Percentiles rank a stretch among this genome's conserved stretches.
These are phyloP conservation scores for Cystoisospora suis DNA, from an alignment of 169 alveolate genomes.

Conservation along the genomic window DNA sequence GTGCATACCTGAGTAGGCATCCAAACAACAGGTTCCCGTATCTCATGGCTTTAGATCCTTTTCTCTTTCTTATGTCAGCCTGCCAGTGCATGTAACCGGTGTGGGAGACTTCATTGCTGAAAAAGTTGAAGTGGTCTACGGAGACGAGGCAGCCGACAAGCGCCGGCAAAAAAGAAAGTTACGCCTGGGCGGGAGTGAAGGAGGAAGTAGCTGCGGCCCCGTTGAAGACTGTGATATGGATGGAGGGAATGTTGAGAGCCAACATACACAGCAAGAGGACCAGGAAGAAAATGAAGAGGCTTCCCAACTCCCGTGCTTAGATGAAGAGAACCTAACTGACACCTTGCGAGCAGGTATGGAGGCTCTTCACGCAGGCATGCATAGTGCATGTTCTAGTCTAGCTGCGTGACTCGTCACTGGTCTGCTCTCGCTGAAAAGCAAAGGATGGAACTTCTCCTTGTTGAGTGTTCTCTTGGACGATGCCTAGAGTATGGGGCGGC, in stretches of 20 bases:
- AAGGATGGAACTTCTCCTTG: too few species aligned
- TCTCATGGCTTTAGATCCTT: too few species aligned
- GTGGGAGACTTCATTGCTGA: constrained; percentile 66
- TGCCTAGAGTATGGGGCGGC: too few species aligned
- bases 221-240: background rate
- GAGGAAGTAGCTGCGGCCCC: background rate
- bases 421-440: too few species aligned
- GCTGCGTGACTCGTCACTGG: too few species aligned
- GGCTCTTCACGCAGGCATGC: too few species aligned
- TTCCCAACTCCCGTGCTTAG: background rate
- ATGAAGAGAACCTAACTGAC: background rate
- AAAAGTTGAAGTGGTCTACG: constrained; percentile 36
- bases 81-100: constrained; percentile 69
- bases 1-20: background rate
- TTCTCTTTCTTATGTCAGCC: constrained; percentile 19
- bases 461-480: too few species aligned
- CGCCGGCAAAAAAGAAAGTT: background rate
- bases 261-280: background rate
- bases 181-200: background rate
- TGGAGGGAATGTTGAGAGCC: background rate
- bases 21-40: background rate
- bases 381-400: too few species aligned
- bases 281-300: background rate
- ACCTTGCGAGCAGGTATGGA: background rate
- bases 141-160: background rate